A percentile compares a stretch with the other conserved stretches of the same genome.
Evolutionary conservation across 1,284 basidiomycete genomes (phyloP).

Genomic region (Crucibulum parvulum): DNA sequence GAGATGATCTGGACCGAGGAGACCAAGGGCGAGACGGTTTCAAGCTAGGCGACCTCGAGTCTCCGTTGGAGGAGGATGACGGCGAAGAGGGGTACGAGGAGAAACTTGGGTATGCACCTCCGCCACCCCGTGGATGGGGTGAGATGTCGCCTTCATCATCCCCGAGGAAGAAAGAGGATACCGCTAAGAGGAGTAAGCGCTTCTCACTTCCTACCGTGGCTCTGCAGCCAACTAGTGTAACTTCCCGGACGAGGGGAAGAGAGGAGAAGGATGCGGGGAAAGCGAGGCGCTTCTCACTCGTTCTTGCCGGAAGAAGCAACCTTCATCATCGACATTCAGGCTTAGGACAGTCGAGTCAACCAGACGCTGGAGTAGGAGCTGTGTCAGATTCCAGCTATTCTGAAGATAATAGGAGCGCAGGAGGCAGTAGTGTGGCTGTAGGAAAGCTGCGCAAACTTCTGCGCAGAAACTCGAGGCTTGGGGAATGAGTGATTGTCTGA

Average conservation of each 20-base stretch:
- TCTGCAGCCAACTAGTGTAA: conserved; percentile 75
- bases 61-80: conserved; percentile 25
- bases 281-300: conserved; percentile 62
- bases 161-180: conserved; percentile 56
- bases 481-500: neutral
- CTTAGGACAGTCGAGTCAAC: neutral
- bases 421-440: conserved; percentile 37
- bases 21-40: conserved; percentile 27
- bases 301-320: conserved; percentile 49
- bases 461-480: conserved; percentile 18
- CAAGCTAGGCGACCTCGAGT: conserved; percentile 14
- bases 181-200: conserved; percentile 65
- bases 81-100: conserved; percentile 14
- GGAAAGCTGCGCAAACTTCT: conserved; percentile 37
- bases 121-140: too few species aligned
- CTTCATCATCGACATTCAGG: conserved; percentile 16
- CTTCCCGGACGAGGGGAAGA: conserved; percentile 51
- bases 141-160: conserved; percentile 25
- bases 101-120: conserved; percentile 10
- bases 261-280: conserved; percentile 11
- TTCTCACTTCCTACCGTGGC: conserved; percentile 79
- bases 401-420: conserved; percentile 4
- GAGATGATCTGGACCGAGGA: conserved; percentile 43
- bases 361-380: neutral
- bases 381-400: neutral